Evolutionary conservation across 768 basidiomycete genomes (phyloP), one percentile per base, ranked within the genome.

Genomic region (Agrocybe chaxingu): DNA sequence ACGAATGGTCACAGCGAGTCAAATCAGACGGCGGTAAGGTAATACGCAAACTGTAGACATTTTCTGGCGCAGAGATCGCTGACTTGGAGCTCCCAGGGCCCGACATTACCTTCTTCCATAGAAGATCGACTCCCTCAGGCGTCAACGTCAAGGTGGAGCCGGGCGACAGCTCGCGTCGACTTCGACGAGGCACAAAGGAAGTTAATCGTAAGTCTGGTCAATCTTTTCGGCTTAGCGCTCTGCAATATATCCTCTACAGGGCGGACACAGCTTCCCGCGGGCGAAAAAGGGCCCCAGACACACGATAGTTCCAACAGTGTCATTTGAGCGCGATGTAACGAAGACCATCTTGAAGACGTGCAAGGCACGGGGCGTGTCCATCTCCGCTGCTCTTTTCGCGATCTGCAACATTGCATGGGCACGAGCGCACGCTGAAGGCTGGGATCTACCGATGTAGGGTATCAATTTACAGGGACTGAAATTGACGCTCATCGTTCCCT

Each of bases 331-430:
- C 32, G 71, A 72, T 12, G 73, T 72, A 30, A 90, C 90, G 1
- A 83, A 78, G 56, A 62, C 62, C 10, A 85, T 89, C 41, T 69
- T 92, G 42, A 79, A 76, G 56, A 77, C 74, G 50, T 92, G 90
- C 73, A 92, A 92, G 66, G 59, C 70, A 1, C 70, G 82, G 37
- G 83, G 82, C 0, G 85, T 89, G 7, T 89, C 87, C 7, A 85
- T 92, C 55, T 84, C 87, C 0, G 81, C 81, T 52, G 84, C 84
- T 18, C 67, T 89, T 37, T 92, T 92, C 61, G 85, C 88, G 2
- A 67, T 90, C 8, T 85, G 84, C 62, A 88, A 86, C 60, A 62
- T 89, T 35, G 89, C 87, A 4, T 90, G 87, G 88, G 77, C 79
- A 3, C 73, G 77, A 56, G 76, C 77, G 32, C 70, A 68, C 18